Evolutionary conservation across 164 flowering plant species (phyloP).

Genomic region (Liriodendron chinense): DNA sequence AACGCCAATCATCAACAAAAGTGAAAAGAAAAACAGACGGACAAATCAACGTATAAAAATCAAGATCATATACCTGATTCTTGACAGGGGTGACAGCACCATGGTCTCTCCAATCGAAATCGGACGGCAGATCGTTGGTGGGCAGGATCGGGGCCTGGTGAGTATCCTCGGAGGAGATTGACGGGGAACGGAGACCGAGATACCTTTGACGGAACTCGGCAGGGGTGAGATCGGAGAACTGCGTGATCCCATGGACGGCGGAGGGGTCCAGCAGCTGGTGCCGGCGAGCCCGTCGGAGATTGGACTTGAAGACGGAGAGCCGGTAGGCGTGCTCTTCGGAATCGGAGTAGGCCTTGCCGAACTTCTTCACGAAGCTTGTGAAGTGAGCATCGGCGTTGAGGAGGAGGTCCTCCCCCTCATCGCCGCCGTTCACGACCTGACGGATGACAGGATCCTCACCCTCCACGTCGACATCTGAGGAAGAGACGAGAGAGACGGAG

Average conservation of each 20-base stretch:
- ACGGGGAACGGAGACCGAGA: conserved; percentile 51
- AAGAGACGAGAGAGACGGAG: neutral
- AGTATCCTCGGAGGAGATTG: conserved; percentile 50
- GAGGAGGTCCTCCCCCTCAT: conserved; percentile 27
- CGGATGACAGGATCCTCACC: conserved; percentile 26
- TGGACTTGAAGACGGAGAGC: conserved; percentile 65
- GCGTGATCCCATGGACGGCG: conserved; percentile 88
- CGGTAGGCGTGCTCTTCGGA: conserved; percentile 78
- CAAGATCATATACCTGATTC: conserved; percentile 56
- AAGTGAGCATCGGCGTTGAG: conserved; percentile 71
- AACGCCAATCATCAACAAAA: too few relatives aligned
- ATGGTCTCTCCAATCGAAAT: conserved; percentile 89
- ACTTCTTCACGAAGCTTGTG: conserved; percentile 50
- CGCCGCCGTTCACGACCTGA: conserved; percentile 27
- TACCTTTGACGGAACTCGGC: conserved; percentile 53
- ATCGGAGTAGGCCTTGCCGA: conserved; percentile 55
- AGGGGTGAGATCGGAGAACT: conserved; percentile 88
- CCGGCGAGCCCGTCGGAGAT: conserved; percentile 65
- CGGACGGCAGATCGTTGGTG: conserved; percentile 66
- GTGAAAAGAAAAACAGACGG: neutral
- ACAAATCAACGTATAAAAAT: neutral
- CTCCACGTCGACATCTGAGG: neutral
- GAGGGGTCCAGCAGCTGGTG: conserved; percentile 80
- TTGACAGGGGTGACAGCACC: conserved; percentile 92
- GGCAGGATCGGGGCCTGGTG: conserved; percentile 81